These are phyloP conservation scores for Debaryomyces tyrocola DNA, from an alignment of 805 yeast species.

Conservation along the genomic window DNA sequence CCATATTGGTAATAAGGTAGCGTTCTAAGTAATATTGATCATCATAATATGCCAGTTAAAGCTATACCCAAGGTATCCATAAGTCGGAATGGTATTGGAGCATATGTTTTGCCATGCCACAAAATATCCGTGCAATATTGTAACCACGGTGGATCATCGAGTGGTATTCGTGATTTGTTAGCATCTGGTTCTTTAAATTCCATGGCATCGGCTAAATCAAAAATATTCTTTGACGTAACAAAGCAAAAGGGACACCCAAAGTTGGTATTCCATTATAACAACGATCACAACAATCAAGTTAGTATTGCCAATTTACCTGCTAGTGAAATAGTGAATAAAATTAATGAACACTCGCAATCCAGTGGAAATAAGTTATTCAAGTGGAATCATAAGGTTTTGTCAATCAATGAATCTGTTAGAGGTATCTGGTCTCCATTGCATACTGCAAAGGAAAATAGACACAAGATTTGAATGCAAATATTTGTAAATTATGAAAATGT, in stretches of 20 bases:
- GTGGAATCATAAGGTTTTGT: conserved; percentile 71
- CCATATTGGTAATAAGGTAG: no score
- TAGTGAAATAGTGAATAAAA: conserved; percentile 61
- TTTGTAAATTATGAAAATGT: background rate
- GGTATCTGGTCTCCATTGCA: conserved; percentile 99
- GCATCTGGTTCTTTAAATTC: conserved; percentile 47
- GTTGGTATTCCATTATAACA: conserved; percentile 37
- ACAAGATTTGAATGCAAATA: conserved; percentile 26
- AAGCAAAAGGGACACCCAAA: conserved; percentile 85
- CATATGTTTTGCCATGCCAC: conserved; percentile 73
- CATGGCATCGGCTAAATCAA: conserved; percentile 61
- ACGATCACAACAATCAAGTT: conserved; percentile 49
- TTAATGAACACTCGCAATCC: conserved; percentile 62
- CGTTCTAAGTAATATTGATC: background rate
- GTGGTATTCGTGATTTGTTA: conserved; percentile 75
- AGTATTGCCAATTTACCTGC: conserved; percentile 75
- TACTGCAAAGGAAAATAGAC: conserved; percentile 45
- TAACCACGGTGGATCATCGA: conserved; percentile 95
- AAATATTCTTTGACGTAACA: conserved; percentile 68
- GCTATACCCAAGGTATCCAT: conserved; percentile 58
- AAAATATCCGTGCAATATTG: conserved; percentile 77
- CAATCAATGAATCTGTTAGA: conserved; percentile 80
- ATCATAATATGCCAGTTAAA: conserved; percentile 51
- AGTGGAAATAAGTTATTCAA: conserved; percentile 68
- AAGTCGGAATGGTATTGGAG: conserved; percentile 75